Evolutionary conservation across 306 rosid species (phyloP).

Genomic region (Begonia fuchsioides): DNA sequence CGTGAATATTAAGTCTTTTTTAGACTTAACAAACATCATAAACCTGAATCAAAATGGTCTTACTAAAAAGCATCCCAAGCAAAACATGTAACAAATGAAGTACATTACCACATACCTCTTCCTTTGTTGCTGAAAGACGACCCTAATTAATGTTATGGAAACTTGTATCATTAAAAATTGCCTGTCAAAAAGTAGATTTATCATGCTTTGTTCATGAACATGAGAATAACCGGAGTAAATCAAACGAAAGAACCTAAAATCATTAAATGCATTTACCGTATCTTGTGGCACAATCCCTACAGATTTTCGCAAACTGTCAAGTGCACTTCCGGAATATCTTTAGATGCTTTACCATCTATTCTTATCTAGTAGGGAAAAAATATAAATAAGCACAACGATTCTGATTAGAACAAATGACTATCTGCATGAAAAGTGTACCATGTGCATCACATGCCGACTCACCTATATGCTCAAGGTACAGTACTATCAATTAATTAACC

Average conservation of each 20-base stretch:
- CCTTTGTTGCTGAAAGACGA: constrained; percentile 65
- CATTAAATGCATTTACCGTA: constrained; percentile 41
- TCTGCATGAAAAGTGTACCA: too few relatives aligned
- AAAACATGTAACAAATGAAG: constrained; percentile 2
- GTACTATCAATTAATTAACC: too few relatives aligned
- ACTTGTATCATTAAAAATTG: constrained; percentile 87
- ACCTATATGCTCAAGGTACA: too few relatives aligned
- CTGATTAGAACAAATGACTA: background rate
- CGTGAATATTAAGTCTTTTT: too few relatives aligned
- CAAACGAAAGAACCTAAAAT: constrained; percentile 1
- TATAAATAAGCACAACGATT: background rate
- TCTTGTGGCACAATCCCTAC: constrained; percentile 98
- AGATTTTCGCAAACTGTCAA: constrained; percentile 67
- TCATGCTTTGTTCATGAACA: constrained; percentile 3
- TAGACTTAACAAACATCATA: too few relatives aligned
- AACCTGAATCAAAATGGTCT: constrained; percentile 33
- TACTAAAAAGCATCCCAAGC: background rate
- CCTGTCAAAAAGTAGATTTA: constrained; percentile 36
- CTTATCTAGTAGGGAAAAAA: constrained; percentile 35
- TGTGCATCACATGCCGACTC: too few relatives aligned
- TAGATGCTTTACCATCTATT: constrained; percentile 77
- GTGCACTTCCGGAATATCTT: constrained; percentile 67
- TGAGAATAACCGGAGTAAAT: constrained; percentile 5
- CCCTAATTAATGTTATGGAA: constrained; percentile 92
- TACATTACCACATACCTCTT: constrained; percentile 46